Evolutionary conservation across 345 rosid genomes (phyloP).

Genomic region (rapeseed (Brassica napus)): DNA sequence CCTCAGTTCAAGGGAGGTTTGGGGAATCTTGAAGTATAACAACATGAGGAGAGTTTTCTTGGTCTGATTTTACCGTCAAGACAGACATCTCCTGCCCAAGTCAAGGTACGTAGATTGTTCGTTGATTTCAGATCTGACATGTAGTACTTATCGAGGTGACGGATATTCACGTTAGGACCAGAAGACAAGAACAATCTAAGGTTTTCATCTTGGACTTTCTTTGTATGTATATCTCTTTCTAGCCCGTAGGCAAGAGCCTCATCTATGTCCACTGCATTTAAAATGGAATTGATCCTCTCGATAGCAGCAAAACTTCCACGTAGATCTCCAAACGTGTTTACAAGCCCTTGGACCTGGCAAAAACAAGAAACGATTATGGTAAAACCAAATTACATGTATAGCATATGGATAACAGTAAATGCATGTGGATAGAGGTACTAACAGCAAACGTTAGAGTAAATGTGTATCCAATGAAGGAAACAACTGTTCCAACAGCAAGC

Average conservation of each 20-base stretch:
- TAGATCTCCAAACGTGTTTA: conserved; percentile 93
- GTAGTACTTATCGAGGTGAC: conserved; percentile 50
- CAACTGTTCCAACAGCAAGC: conserved; percentile 84
- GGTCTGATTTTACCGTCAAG: conserved; percentile 64
- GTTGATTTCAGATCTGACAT: conserved; percentile 72
- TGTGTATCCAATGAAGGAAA: conserved; percentile 93
- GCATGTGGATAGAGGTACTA: conserved; percentile 44
- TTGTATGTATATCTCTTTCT: conserved; percentile 75
- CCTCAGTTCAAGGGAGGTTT: not conserved
- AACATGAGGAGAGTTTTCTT: not conserved
- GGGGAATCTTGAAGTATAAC: not conserved
- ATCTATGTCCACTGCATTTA: conserved; percentile 76
- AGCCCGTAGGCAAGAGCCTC: conserved; percentile 89
- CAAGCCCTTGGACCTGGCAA: conserved; percentile 90
- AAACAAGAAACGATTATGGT: conserved; percentile 12
- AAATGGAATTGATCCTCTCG: conserved; percentile 83
- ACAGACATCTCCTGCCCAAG: conserved; percentile 87
- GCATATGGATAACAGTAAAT: conserved; percentile 12
- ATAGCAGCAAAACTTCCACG: conserved; percentile 86
- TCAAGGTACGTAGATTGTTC: conserved; percentile 53
- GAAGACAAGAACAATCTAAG: conserved; percentile 56
- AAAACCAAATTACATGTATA: conserved; percentile 14
- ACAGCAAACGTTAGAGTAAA: conserved; percentile 93
- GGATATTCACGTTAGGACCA: conserved; percentile 50
- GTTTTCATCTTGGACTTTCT: conserved; percentile 53